A percentile compares a stretch with the other conserved stretches of the same genome.
Conservation (phyloP, 2,329 filamentous ascomycete genomes). For the Hypomyces rosellus region DNA sequence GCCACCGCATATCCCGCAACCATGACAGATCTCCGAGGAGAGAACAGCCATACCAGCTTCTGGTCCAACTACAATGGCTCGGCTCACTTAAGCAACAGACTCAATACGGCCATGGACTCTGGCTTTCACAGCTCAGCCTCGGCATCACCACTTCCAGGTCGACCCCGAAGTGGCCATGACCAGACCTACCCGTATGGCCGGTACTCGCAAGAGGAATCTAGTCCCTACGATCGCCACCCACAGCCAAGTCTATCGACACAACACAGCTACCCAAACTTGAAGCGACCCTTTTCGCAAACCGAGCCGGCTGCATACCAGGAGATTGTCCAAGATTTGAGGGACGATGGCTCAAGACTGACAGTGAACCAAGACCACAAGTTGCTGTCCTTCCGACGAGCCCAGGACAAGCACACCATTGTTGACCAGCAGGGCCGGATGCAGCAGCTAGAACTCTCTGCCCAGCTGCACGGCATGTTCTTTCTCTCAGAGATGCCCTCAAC, state of each 20-base stretch:
- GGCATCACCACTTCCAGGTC: constrained; percentile 41
- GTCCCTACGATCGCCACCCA: constrained; percentile 48
- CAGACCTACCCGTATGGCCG: constrained; percentile 46
- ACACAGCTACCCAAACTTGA: constrained; percentile 49
- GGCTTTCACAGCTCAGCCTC: constrained; percentile 40
- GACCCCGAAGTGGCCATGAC: constrained; percentile 45
- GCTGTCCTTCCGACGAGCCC: constrained; percentile 49
- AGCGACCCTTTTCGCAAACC: constrained; percentile 51
- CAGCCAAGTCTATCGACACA: constrained; percentile 42
- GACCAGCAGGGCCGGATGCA: constrained; percentile 54
- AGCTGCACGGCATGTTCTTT: constrained; percentile 87
- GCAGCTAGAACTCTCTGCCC: constrained; percentile 59
- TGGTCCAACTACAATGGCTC: constrained; percentile 53
- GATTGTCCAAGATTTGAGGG: constrained; percentile 54
- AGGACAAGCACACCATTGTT: constrained; percentile 55
- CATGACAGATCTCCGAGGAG: constrained; percentile 58
- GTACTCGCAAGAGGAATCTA: constrained; percentile 49
- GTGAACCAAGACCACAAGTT: constrained; percentile 57
- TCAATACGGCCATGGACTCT: constrained; percentile 44
- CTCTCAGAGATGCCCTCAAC: constrained; percentile 71
- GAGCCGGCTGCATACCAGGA: constrained; percentile 53
- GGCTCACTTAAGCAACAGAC: constrained; percentile 47
- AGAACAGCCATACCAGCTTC: constrained; percentile 50
- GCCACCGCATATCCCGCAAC: constrained; percentile 50
- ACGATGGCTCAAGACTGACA: constrained; percentile 51